These are phyloP conservation scores for Xylaria curta DNA, from an alignment of 495 filamentous ascomycete species.

Conservation along the genomic window DNA sequence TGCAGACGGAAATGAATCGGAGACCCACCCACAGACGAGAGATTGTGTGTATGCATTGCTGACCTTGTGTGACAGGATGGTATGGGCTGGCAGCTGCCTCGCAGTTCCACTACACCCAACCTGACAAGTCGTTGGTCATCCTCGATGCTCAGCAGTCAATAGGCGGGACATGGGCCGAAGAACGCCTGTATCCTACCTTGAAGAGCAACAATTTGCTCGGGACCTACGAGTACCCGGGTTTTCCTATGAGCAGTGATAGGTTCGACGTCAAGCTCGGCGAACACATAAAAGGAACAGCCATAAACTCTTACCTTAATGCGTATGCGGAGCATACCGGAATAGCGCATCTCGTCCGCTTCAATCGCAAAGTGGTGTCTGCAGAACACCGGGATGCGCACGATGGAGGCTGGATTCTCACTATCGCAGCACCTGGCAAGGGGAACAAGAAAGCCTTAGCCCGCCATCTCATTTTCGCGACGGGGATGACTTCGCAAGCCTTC, in stretches of 20 bases:
- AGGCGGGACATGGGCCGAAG: conserved; percentile 72
- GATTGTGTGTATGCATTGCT: conserved; percentile 4
- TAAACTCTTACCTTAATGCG: conserved; percentile 69
- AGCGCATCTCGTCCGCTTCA: conserved; percentile 57
- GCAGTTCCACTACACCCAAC: conserved; percentile 48
- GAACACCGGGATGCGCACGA: conserved; percentile 48
- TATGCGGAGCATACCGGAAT: conserved; percentile 68
- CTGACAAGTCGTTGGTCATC: conserved; percentile 42
- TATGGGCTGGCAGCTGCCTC: conserved; percentile 51
- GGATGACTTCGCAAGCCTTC: conserved; percentile 48
- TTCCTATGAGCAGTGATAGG: conserved; percentile 67
- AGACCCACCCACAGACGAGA: neutral
- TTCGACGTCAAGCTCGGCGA: conserved; percentile 67
- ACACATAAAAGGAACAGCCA: conserved; percentile 70
- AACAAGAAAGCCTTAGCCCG: conserved; percentile 33
- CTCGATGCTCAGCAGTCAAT: conserved; percentile 51
- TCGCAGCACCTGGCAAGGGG: conserved; percentile 25
- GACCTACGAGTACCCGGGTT: conserved; percentile 75
- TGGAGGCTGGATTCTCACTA: conserved; percentile 51
- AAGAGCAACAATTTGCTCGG: conserved; percentile 67
- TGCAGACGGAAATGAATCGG: neutral
- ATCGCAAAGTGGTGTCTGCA: conserved; percentile 58
- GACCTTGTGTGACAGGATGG: conserved; percentile 40
- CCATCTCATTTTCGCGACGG: conserved; percentile 47
- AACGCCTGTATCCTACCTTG: conserved; percentile 69